Evolutionary conservation across 2,329 filamentous ascomycete species (phyloP).

Genomic region (Botrytis byssoidea): DNA sequence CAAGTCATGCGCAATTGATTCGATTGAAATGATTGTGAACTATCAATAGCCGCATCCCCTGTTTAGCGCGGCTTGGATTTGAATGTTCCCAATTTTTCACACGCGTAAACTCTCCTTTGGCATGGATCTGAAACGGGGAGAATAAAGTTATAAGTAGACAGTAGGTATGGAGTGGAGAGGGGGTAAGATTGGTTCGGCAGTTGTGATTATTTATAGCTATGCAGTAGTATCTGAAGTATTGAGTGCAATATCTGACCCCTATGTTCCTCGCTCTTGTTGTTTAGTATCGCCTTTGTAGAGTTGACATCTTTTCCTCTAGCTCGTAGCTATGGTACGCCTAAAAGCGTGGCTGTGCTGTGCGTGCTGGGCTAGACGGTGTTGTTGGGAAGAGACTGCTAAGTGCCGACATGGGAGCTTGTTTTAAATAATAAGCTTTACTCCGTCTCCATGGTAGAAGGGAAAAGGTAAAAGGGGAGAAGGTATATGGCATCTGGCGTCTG

Average conservation of each 20-base stretch:
- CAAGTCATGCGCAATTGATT: constrained; percentile 2
- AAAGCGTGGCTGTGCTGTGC: not conserved
- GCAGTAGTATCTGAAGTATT: not conserved
- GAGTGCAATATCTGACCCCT: not conserved
- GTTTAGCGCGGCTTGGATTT: not conserved
- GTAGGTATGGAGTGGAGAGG: not conserved
- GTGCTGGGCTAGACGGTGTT: not conserved
- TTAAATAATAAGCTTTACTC: not conserved
- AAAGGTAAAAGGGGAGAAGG: no score
- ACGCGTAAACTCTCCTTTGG: not conserved
- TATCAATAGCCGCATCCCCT: constrained; percentile 5
- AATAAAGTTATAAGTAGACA: not conserved
- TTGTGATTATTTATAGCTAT: not conserved
- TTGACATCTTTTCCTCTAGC: not conserved
- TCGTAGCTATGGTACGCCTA: not conserved
- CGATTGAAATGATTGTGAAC: not conserved
- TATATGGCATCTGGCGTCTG: no score
- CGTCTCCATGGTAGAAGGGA: not conserved
- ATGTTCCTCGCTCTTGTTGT: not conserved
- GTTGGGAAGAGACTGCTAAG: not conserved
- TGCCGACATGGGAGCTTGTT: not conserved
- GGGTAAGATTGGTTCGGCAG: not conserved
- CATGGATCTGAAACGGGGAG: not conserved
- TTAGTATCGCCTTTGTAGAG: not conserved
- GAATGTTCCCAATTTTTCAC: not conserved